Evolutionary conservation across 371 early-diverging fungal genomes (phyloP).

Genomic region (Apophysomyces elegans): DNA sequence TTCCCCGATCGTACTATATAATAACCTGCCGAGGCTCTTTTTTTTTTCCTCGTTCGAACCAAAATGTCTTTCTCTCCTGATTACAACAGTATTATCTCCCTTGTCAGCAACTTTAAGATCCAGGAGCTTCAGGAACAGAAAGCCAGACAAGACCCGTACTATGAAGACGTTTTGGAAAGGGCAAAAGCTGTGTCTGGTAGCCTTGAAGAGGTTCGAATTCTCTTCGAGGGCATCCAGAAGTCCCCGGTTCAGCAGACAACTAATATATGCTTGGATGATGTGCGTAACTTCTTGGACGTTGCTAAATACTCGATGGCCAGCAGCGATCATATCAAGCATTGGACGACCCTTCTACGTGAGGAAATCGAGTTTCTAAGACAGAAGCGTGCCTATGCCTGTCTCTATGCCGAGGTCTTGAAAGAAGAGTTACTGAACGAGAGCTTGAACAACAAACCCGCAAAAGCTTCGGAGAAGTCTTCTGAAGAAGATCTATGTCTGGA

Average conservation of each 20-base stretch:
- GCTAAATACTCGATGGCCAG: constrained; percentile 4
- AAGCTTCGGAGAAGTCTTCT: constrained; percentile 8
- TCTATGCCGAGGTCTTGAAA: constrained; percentile 17
- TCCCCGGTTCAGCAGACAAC: constrained; percentile 15
- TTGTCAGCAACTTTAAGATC: constrained; percentile 19
- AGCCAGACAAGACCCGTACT: constrained; percentile 3
- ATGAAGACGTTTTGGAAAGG: constrained; percentile 2
- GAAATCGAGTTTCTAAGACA: constrained; percentile 11
- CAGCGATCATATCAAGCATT: background rate
- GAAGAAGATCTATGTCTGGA: constrained; percentile 7
- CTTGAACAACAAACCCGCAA: background rate
- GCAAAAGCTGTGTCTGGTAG: constrained; percentile 7
- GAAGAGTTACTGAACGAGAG: constrained; percentile 15
- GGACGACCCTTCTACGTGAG: constrained; percentile 1
- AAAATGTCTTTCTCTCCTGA: background rate
- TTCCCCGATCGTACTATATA: background rate
- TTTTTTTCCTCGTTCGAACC: background rate
- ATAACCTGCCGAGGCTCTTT: background rate
- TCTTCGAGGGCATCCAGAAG: constrained; percentile 16
- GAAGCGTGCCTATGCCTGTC: constrained; percentile 11
- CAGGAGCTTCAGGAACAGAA: constrained; percentile 16
- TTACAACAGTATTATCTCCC: constrained; percentile 12
- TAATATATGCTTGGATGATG: constrained; percentile 7
- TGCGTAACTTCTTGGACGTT: constrained; percentile 1
- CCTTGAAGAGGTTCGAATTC: constrained; percentile 2